Conservation (phyloP, 1,284 basidiomycete species). For the Irpex sp. region DNA sequence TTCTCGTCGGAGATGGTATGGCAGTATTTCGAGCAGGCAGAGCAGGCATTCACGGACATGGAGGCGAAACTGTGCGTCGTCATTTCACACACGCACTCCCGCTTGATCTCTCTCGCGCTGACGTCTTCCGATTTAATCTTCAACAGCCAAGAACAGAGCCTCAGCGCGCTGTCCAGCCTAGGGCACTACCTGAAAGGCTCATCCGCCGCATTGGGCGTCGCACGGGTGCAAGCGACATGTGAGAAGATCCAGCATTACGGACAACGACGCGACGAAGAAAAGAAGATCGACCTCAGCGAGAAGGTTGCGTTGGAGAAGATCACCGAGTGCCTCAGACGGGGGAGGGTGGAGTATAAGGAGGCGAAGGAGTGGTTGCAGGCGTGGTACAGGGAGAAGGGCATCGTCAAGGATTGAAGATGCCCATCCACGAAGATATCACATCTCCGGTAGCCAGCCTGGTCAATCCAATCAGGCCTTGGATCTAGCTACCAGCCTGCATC, state of each 20-base stretch:
- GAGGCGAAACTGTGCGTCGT: conserved; percentile 70
- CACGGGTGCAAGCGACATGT: conserved; percentile 78
- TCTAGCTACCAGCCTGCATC: neutral
- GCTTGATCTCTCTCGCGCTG: neutral
- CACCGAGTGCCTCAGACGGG: conserved; percentile 42
- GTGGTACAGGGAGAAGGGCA: conserved; percentile 35
- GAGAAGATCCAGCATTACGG: conserved; percentile 91
- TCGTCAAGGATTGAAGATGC: conserved; percentile 1
- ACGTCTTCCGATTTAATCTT: neutral
- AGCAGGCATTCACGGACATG: conserved; percentile 76
- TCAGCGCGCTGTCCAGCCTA: conserved; percentile 65
- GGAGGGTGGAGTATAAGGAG: conserved; percentile 54
- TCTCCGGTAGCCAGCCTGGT: neutral
- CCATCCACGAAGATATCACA: neutral
- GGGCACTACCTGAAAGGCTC: conserved; percentile 97
- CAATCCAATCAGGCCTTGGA: neutral
- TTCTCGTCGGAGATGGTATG: conserved; percentile 78
- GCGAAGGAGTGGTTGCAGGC: conserved; percentile 54
- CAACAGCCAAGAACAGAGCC: conserved; percentile 52
- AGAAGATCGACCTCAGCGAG: conserved; percentile 41
- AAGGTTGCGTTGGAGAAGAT: conserved; percentile 68
- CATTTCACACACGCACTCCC: neutral
- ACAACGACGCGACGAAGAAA: conserved; percentile 49
- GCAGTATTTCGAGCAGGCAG: conserved; percentile 81
- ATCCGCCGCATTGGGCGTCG: conserved; percentile 85